A percentile compares a stretch with the other conserved stretches of the same genome.
Conservation (phyloP, 1,139 yeast genomes). For the Saccharomyces hybrid region DNA sequence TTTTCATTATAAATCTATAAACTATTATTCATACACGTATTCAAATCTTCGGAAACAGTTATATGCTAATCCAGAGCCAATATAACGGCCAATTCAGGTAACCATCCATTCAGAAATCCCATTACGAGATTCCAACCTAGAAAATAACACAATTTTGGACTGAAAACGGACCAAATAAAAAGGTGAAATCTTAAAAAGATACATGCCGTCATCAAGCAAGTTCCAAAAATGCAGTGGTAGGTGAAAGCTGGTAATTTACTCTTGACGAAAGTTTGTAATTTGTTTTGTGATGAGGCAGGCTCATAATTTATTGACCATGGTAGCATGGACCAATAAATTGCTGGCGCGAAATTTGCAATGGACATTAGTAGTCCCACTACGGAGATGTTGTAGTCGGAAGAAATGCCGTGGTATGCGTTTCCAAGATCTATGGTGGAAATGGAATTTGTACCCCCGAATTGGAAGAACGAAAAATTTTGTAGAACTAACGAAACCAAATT, state of each 20-base stretch:
- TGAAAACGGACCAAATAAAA: conserved; percentile 95
- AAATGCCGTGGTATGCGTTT: conserved; percentile 84
- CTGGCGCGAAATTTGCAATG: conserved; percentile 74
- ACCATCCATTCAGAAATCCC: conserved; percentile 31
- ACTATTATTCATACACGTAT: neutral
- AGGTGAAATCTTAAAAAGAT: conserved; percentile 69
- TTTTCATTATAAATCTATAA: neutral
- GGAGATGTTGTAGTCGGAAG: conserved; percentile 54
- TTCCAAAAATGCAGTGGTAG: conserved; percentile 55
- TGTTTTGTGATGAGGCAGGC: conserved; percentile 32
- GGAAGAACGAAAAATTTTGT: conserved; percentile 75
- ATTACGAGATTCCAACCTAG: conserved; percentile 64
- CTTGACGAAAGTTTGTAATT: conserved; percentile 25
- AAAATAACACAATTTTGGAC: conserved; percentile 80
- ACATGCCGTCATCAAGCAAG: conserved; percentile 62
- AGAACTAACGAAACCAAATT: conserved; percentile 33
- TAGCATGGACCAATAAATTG: conserved; percentile 74
- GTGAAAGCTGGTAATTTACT: conserved; percentile 24
- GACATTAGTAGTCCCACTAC: conserved; percentile 75
- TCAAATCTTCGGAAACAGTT: neutral
- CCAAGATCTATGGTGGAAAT: conserved; percentile 84
- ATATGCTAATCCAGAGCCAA: conserved; percentile 8
- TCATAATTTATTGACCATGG: conserved; percentile 35
- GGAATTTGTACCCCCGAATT: conserved; percentile 86
- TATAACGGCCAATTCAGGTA: conserved; percentile 14